Evolutionary conservation across 2,329 filamentous ascomycete genomes (phyloP).

Genomic region (Saccharata proteae): DNA sequence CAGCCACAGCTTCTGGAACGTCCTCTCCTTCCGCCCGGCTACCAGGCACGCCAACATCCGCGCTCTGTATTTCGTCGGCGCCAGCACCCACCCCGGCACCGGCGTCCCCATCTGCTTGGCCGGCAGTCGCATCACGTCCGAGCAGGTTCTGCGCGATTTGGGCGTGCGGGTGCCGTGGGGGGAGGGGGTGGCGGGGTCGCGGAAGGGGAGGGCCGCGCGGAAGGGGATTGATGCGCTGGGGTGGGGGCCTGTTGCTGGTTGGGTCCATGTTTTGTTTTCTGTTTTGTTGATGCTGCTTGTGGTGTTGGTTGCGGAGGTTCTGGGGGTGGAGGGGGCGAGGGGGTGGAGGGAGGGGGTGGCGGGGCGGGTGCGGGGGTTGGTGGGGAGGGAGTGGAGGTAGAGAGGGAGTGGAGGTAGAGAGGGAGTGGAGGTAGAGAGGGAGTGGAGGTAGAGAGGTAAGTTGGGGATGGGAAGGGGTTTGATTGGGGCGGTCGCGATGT

Average conservation of each 20-base stretch:
- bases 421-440: no score
- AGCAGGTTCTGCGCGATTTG: slow-evolving; percentile 36
- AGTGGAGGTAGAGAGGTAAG: no score
- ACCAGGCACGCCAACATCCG: slow-evolving; percentile 41
- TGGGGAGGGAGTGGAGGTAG: slow-evolving; percentile 7
- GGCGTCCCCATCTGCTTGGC: slow-evolving; percentile 45
- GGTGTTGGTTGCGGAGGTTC: slow-evolving; percentile 7
- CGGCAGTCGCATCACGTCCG: slow-evolving; percentile 13
- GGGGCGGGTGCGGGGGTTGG: slow-evolving; percentile 3
- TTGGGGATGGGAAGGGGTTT: no score
- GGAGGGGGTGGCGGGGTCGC: slow-evolving; percentile 10
- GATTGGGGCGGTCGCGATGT: no score
- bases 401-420: neutral
- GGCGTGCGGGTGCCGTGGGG: slow-evolving; percentile 30
- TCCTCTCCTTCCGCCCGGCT: slow-evolving; percentile 52
- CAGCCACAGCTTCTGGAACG: slow-evolving; percentile 62
- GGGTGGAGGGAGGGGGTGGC: slow-evolving; percentile 10
- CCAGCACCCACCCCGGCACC: slow-evolving; percentile 60
- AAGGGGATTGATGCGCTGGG: slow-evolving; percentile 12
- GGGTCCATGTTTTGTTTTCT: slow-evolving; percentile 13
- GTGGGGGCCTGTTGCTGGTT: slow-evolving; percentile 10
- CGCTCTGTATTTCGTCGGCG: slow-evolving; percentile 58
- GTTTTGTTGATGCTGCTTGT: slow-evolving; percentile 6
- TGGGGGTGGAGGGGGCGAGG: slow-evolving; percentile 1
- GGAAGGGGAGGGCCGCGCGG: slow-evolving; percentile 1